Base-by-base conservation (phyloP, 495 filamentous ascomycete genomes). In the Podospora tetraspora region DNA sequence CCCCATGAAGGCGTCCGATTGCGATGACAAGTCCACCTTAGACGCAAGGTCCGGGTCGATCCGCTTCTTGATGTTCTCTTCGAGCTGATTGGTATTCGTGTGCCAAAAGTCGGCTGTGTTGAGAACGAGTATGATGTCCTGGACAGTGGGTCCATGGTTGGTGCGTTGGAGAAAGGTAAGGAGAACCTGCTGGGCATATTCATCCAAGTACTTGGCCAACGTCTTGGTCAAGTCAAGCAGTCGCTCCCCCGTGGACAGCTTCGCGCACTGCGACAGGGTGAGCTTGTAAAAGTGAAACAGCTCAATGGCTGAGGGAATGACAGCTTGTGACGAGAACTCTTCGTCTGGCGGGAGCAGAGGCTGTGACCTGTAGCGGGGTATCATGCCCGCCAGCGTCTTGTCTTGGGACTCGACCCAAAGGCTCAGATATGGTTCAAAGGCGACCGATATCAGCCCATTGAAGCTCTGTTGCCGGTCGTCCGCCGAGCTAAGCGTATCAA, bases 61-160 rank as follows among this genome's bases (percentile, higher is more conserved):
- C 5, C 91, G 86, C 69, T 88, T 87, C 79, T 92, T 96, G 80
- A 99, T 94, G 78, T 94, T 97, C 70, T 97, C 93, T 76, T 97
- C 94, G 1, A 99, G 81, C 71, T 97, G 94, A 66, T 87, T 91
- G 70, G 92, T 94, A 19, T 94, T 98, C 24, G 86, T 88, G 75
- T 97, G 94, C 85, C 96, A 98, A 78, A 98, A 99, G 73, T 99
- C 95, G 0, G 95, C 96, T 1, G 95, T 98, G 76, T 98, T 99
- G 59, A 99, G 83, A 6, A 98, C 92, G 1, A 94, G 82, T 11
- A 97, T 85, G 23, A 91, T 82, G 67, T 96, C 92, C 70, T 97
- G 88, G 3, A 93, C 76, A 4, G 88, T 83, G 0, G 92, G 87
- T 2, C 83, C 84, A 75, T 78, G 84, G 80, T 72, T 83, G 67